Evolutionary conservation across 345 rosid species (phyloP).

Genomic region (Hirschfeldia incana): DNA sequence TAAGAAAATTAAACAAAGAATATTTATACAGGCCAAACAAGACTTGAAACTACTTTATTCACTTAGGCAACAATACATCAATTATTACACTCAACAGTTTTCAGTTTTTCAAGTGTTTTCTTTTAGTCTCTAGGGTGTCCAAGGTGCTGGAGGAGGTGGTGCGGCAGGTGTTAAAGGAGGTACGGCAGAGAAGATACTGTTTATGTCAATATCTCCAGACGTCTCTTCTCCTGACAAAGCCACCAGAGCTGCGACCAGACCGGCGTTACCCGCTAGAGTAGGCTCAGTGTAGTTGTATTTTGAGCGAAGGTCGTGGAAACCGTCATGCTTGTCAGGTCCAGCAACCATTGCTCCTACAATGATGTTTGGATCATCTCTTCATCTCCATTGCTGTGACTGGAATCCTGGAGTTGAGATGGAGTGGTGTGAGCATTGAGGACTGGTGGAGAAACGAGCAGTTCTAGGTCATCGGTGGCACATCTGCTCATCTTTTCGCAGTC

Average conservation of each 20-base stretch:
- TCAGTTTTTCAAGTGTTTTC: background rate
- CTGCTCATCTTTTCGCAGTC: too few species aligned
- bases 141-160: slow-evolving; percentile 96
- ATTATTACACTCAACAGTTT: slow-evolving; percentile 13
- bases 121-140: slow-evolving; percentile 63
- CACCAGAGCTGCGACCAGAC: slow-evolving; percentile 85
- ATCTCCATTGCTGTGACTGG: too few species aligned
- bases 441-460: too few species aligned
- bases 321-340: slow-evolving; percentile 85
- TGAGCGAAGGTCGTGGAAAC: slow-evolving; percentile 61
- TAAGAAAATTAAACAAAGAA: background rate
- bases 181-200: slow-evolving; percentile 81
- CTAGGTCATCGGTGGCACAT: too few species aligned
- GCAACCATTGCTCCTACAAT: slow-evolving; percentile 98
- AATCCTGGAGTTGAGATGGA: too few species aligned
- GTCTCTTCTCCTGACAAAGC: slow-evolving; percentile 70
- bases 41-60: background rate
- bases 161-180: slow-evolving; percentile 80
- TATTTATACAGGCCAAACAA: background rate
- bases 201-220: slow-evolving; percentile 60
- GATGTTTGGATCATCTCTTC: slow-evolving; percentile 65
- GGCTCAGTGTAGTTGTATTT: slow-evolving; percentile 96
- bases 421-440: too few species aligned
- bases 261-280: slow-evolving; percentile 84
- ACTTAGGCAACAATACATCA: slow-evolving; percentile 12